phyloP scores from a whole-genome alignment of 106 monocot species.

The Triglochin maritima region DNA sequence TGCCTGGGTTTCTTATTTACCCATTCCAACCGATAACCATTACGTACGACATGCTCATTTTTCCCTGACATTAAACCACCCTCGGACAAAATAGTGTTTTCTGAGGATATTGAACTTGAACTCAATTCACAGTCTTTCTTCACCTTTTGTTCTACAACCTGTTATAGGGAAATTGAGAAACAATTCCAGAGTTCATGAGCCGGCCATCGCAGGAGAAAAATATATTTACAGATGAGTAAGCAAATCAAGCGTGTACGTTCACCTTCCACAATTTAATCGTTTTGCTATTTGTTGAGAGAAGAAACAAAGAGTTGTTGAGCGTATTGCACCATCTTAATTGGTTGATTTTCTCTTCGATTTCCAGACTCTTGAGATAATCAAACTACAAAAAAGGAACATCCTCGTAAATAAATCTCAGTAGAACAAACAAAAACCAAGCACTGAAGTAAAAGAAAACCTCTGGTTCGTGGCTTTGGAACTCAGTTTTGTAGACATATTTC shows the following conservation, averaged over 20 bases:
- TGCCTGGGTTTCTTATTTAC: constrained; percentile 19
- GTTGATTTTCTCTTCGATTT: constrained; percentile 61
- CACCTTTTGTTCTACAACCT: constrained; percentile 35
- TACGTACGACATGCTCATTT: constrained; percentile 4
- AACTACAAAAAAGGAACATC: constrained; percentile 27
- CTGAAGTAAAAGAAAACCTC: constrained; percentile 24
- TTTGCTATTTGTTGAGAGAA: constrained; percentile 53
- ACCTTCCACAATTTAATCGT: constrained; percentile 83
- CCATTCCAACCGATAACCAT: constrained; percentile 34
- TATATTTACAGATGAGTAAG: neutral
- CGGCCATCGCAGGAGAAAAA: neutral
- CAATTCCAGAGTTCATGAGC: neutral
- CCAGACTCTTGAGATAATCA: constrained; percentile 55
- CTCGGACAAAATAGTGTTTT: constrained; percentile 44
- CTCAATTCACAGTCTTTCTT: constrained; percentile 31
- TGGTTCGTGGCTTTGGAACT: constrained; percentile 60
- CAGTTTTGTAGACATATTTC: constrained; percentile 40
- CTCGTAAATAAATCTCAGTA: neutral
- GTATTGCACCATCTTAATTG: constrained; percentile 45
- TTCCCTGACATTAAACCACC: constrained; percentile 26
- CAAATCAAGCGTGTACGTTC: neutral
- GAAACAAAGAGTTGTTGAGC: constrained; percentile 35
- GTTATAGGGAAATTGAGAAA: constrained; percentile 1
- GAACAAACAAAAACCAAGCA: neutral
- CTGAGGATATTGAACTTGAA: constrained; percentile 26